These are phyloP conservation scores for Populus tomentosa DNA, from an alignment of 441 rosid genomes.

Conservation along the genomic window DNA sequence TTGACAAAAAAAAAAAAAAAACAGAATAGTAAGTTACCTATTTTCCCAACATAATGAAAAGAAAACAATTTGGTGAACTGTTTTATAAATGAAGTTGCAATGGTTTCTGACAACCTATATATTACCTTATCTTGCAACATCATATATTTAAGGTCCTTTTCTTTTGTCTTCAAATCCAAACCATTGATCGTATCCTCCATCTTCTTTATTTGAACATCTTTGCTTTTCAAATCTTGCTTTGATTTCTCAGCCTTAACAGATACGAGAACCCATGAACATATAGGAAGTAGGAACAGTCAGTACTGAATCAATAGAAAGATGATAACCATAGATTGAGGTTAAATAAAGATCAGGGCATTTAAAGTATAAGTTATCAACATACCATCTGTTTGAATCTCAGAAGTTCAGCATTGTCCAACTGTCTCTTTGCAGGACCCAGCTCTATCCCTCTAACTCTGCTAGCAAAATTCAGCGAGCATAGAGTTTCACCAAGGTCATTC, in stretches of 20 bases:
- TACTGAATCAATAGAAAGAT: not conserved
- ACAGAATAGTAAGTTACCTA: no score
- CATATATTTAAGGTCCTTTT: slow-evolving; percentile 74
- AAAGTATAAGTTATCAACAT: not conserved
- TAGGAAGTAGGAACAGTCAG: not conserved
- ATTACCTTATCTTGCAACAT: slow-evolving; percentile 83
- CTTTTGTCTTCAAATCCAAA: slow-evolving; percentile 69
- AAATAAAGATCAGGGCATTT: not conserved
- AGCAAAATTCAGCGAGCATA: slow-evolving; percentile 92
- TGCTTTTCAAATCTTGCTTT: slow-evolving; percentile 80
- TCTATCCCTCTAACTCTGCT: slow-evolving; percentile 93
- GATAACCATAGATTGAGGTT: not conserved
- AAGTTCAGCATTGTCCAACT: slow-evolving; percentile 68
- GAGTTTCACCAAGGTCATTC: slow-evolving; percentile 71
- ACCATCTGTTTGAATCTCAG: slow-evolving; percentile 83
- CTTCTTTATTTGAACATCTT: slow-evolving; percentile 76
- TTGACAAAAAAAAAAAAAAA: no score
- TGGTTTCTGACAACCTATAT: not conserved
- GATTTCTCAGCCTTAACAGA: slow-evolving; percentile 62
- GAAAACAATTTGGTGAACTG: not conserved
- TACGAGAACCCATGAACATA: slow-evolving; percentile 1
- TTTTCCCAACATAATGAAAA: not conserved
- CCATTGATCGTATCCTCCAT: slow-evolving; percentile 78
- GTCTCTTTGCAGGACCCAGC: slow-evolving; percentile 86
- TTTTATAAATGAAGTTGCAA: not conserved